Evolutionary conservation across 108 stramenopile species (phyloP), one percentile per base, ranked within the genome.

Genomic region (Conticribra guillardii): DNA sequence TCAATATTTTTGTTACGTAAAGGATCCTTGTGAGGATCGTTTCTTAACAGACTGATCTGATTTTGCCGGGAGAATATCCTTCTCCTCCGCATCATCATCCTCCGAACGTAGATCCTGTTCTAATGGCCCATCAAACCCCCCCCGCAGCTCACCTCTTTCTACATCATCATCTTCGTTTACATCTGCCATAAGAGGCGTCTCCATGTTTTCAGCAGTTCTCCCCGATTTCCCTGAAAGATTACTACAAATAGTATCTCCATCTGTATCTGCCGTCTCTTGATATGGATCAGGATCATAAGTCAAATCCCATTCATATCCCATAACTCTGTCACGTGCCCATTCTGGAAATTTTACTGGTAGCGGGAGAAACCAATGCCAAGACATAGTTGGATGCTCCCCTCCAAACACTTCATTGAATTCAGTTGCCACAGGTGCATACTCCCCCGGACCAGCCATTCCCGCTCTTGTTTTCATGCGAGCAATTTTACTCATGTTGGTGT

Each of bases 391-490:
- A 24, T 76, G 69, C n/a, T 79, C 74, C 1, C 91, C 94, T 14
- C 97, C 97, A 72, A 96, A 98, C 68, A 98, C 91, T 78, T 98
- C 97, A 67, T 95, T 94, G 67, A 96, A 90, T 67, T 92, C 94
- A 56, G 86, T 82, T 47, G 86, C 83, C 16, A 89, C 85, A 4
- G 83, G 71, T 56, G 86, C 84, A 54, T 90, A 85, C 54, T 96
- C 94, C 27, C 71, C 81, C 11, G 66, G 45, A 49, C 48, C 44
- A 21, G 48, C 60, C 49, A 82, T 69, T n/a, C 89, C 89, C 37
- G 86, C 87, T 26, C 82, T 72, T 65, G 89, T 88, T 82, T 96
- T 92, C 86, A 94, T 84, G 4, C 96, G 84, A 37, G 97, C 98
- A 76, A 99, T 99, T 65, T 97, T 95, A 69, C 91, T 83, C 33